Evolutionary conservation across 1,139 yeast genomes (phyloP), one percentile per base, ranked within the genome.

Genomic region (Pichiaceae sp.): DNA sequence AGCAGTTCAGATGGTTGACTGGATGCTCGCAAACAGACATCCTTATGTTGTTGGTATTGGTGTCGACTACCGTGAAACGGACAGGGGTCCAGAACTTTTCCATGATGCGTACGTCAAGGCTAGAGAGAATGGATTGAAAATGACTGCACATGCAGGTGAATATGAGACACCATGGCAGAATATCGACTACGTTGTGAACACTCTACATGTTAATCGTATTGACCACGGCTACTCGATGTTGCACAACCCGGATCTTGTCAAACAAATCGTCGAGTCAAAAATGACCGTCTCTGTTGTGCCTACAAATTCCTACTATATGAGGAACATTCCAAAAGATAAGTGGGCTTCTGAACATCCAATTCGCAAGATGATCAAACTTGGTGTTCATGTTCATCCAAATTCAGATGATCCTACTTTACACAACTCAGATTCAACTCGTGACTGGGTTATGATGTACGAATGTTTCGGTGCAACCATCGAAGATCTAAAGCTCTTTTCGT

Each of bases 391-490:
- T n/a, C 53, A 51, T 42, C 57, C 57, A 3, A 53, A 53, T 33
- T 51, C 57, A 5, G 57, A 53, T 36, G 57, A 53, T 38, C 57
- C 57, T 6, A 43, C 53, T 7, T 46, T 52, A 30, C 57, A 53
- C 33, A 45, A 48, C 34, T 55, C 52, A 5, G 47, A 52, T 31
- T 53, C 57, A 4, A 52, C 57, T 3, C 43, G 41, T 31, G 43
- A 52, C 2, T 53, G 57, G 57, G 33, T 41, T 33, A 53, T 53
- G 57, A 53, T 53, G 57, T 53, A 48, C 25, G 42, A 45, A 17
- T 40, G 45, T 31, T 53, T 53, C 35, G 57, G 44, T 18, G 49
- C 50, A 31, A 40, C 46, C 2, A 33, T 47, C 16, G 27, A 33
- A 3, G 47, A 51, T 31, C 39, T 52, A 25, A 42, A 40, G 30